phyloP scores from a whole-genome alignment of 169 alveolate species.

The Plasmodium adleri region DNA sequence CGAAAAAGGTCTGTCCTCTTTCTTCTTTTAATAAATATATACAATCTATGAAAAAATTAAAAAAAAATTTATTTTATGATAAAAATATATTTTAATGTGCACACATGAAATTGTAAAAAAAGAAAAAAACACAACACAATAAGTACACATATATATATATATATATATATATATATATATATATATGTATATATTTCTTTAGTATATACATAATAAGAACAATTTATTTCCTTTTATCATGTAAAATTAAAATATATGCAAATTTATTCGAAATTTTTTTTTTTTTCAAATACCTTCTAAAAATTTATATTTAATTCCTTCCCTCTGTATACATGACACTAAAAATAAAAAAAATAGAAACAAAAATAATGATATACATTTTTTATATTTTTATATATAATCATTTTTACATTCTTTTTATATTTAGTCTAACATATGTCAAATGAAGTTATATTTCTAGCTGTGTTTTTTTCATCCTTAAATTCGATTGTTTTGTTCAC shows the following conservation, averaged over 20 bases:
- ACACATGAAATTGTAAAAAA: not conserved
- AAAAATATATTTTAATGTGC: no score
- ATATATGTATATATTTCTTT: not conserved
- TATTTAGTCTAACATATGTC: constrained; percentile 31
- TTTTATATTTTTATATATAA: not conserved
- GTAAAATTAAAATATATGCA: no score
- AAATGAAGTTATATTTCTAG: constrained; percentile 35
- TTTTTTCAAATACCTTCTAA: constrained; percentile 60
- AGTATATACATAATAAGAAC: not conserved
- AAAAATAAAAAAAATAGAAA: not conserved
- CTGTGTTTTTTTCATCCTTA: constrained; percentile 45
- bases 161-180: not conserved
- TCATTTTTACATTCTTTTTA: not conserved
- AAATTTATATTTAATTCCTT: constrained; percentile 71
- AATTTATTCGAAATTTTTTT: not conserved
- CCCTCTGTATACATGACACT: constrained; percentile 69
- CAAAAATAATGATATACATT: not conserved
- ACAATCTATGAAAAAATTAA: constrained; percentile 31
- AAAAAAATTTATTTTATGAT: not conserved
- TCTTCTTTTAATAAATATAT: constrained; percentile 37
- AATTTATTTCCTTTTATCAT: no score
- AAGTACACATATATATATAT: not conserved
- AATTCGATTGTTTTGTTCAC: constrained; percentile 61
- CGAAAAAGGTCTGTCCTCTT: constrained; percentile 21
- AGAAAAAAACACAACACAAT: no score